Evolutionary conservation across 371 early-diverging fungal species (phyloP).

Genomic region (Saksenaea oblongispora): DNA sequence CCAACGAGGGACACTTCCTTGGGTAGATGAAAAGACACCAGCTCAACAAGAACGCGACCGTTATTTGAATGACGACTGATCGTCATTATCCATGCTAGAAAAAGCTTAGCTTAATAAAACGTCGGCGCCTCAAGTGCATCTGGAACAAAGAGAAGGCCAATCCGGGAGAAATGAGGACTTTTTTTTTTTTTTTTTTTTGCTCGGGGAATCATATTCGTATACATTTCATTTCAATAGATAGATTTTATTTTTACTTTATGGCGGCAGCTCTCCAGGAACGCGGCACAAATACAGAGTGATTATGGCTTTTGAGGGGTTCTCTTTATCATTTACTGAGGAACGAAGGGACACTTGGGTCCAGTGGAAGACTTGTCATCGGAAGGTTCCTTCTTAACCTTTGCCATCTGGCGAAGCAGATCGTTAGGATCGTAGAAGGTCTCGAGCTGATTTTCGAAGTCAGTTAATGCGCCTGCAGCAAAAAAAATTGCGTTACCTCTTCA

Average conservation of each 20-base stretch:
- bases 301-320: neutral
- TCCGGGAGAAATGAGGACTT: neutral
- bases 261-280: neutral
- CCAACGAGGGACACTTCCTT: neutral
- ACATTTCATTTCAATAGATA: too few species aligned
- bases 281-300: neutral
- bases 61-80: constrained; percentile 18
- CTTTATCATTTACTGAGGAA: constrained; percentile 24
- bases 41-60: constrained; percentile 37
- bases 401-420: constrained; percentile 49
- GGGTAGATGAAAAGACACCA: constrained; percentile 22
- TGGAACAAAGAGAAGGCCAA: too few species aligned
- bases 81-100: too few species aligned
- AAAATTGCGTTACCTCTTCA: constrained; percentile 25
- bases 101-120: constrained; percentile 7
- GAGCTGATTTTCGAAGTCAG: constrained; percentile 15
- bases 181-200: neutral
- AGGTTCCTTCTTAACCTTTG: constrained; percentile 37
- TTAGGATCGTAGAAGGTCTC: constrained; percentile 55
- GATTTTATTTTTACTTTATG: neutral
- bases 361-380: constrained; percentile 6
- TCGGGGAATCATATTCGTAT: neutral
- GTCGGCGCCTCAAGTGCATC: constrained; percentile 11
- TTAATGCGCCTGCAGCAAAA: neutral
- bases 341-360: constrained; percentile 47